Evolutionary conservation across 2,329 filamentous ascomycete genomes (phyloP).

Genomic region (Trichoderma semiorbis): DNA sequence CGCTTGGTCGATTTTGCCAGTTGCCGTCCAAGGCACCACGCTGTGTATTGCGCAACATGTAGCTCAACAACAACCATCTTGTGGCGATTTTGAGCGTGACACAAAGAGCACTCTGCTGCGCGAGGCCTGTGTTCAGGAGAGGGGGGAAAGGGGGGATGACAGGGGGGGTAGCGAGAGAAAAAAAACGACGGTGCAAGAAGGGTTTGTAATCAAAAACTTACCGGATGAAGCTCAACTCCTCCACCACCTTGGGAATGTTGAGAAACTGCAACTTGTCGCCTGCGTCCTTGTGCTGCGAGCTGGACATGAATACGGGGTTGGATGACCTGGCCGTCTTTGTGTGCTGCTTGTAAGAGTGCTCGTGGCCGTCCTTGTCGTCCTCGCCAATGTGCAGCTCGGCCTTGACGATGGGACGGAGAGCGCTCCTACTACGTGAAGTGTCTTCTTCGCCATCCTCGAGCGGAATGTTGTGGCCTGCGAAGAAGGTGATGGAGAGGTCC

Average conservation of each 20-base stretch:
- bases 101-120: neutral
- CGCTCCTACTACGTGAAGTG: constrained; percentile 30
- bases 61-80: neutral
- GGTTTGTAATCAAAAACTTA: constrained; percentile 40
- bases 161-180: neutral
- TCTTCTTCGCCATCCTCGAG: constrained; percentile 30
- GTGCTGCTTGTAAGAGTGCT: constrained; percentile 58
- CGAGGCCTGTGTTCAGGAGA: neutral
- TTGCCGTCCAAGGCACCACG: neutral
- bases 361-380: constrained; percentile 35
- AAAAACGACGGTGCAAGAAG: neutral
- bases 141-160: neutral
- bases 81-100: neutral
- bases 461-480: constrained; percentile 70
- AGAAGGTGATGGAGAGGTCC: constrained; percentile 66
- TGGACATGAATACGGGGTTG: constrained; percentile 57
- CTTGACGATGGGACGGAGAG: constrained; percentile 68
- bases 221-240: constrained; percentile 71
- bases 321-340: constrained; percentile 54
- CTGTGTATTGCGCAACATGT: neutral
- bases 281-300: constrained; percentile 29
- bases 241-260: constrained; percentile 56
- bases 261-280: constrained; percentile 58
- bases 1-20: neutral
- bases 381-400: constrained; percentile 76